Evolutionary conservation across 208 protist genomes (phyloP).

Genomic region (Leishmania martiniquensis): DNA sequence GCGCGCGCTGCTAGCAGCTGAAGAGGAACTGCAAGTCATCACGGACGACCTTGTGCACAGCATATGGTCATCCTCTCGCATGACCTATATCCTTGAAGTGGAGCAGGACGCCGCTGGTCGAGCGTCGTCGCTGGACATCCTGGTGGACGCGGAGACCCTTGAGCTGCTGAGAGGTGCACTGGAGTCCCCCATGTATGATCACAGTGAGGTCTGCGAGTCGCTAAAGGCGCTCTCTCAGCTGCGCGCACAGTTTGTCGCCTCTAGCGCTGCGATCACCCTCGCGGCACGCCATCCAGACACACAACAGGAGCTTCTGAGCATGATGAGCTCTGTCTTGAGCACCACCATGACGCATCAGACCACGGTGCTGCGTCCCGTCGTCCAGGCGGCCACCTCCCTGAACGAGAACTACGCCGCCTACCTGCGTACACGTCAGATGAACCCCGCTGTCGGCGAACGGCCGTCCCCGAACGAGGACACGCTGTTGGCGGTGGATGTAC

Average conservation of each 20-base stretch:
- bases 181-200: conserved; percentile 20
- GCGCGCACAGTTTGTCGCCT: conserved; percentile 12
- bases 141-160: conserved; percentile 27
- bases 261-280: not conserved
- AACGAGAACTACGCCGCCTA: conserved; percentile 13
- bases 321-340: conserved; percentile 31
- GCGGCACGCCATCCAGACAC: conserved; percentile 17
- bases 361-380: conserved; percentile 5
- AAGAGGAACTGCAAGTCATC: conserved; percentile 33
- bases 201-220: conserved; percentile 10
- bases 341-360: conserved; percentile 32
- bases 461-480: conserved; percentile 15
- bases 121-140: conserved; percentile 26
- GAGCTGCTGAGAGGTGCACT: conserved; percentile 12
- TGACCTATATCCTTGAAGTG: conserved; percentile 27
- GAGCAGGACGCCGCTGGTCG: conserved; percentile 24
- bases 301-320: conserved; percentile 30
- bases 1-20: conserved; percentile 20
- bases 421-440: conserved; percentile 22
- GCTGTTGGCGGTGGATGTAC: conserved; percentile 20
- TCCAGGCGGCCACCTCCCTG: not conserved
- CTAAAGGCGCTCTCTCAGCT: conserved; percentile 23
- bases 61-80: conserved; percentile 5
- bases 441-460: not conserved
- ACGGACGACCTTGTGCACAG: conserved; percentile 24